A percentile compares a stretch with the other conserved stretches of the same genome.
Evolutionary conservation across 441 rosid species (phyloP).

Genomic region (Omphalea diandra): DNA sequence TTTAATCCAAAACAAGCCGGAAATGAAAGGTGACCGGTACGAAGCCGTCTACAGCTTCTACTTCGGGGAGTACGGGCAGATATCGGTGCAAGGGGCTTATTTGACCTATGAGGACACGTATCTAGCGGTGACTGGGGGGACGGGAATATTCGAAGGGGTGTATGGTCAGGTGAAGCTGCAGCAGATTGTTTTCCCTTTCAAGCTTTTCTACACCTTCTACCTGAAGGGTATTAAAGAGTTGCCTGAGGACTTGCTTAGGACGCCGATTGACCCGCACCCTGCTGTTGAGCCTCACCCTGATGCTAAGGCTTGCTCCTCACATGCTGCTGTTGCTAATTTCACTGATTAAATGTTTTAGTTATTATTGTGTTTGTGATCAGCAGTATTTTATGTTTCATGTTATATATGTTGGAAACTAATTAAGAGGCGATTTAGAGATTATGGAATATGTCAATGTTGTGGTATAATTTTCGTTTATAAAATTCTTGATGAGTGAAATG

Average conservation of each 20-base stretch:
- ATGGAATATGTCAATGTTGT: too few species aligned
- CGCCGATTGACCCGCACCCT: constrained; percentile 53
- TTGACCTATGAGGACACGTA: constrained; percentile 75
- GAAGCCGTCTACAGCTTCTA: constrained; percentile 79
- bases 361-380: too few species aligned
- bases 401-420: too few species aligned
- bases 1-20: constrained; percentile 65
- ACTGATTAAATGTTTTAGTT: constrained; percentile 34
- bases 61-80: constrained; percentile 81
- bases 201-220: constrained; percentile 80
- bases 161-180: constrained; percentile 73
- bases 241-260: constrained; percentile 59
- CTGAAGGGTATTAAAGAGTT: constrained; percentile 62
- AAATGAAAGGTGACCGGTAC: constrained; percentile 73
- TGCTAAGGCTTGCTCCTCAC: constrained; percentile 60
- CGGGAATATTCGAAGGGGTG: constrained; percentile 66
- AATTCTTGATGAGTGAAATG: too few species aligned
- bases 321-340: constrained; percentile 48
- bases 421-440: too few species aligned
- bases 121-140: constrained; percentile 74
- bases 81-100: constrained; percentile 73
- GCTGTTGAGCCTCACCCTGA: constrained; percentile 53
- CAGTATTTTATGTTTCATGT: too few species aligned
- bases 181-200: constrained; percentile 71
- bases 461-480: too few species aligned